These are phyloP conservation scores for Dioscorea alata DNA, from an alignment of 106 monocot genomes.

Conservation along the genomic window DNA sequence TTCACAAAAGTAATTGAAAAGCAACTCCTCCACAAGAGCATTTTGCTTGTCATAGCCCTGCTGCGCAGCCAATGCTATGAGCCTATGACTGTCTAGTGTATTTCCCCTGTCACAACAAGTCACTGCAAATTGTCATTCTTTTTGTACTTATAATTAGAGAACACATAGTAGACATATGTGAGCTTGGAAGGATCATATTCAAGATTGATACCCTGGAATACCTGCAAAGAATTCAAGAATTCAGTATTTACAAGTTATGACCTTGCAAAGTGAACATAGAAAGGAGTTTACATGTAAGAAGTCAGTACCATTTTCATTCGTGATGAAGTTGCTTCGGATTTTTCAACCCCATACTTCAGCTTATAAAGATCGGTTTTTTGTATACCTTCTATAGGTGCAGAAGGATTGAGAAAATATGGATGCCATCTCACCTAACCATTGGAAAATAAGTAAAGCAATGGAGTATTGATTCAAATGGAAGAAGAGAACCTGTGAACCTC, in stretches of 20 bases:
- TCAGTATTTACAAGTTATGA: not conserved
- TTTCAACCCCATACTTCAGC: conserved; percentile 60
- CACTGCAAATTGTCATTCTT: not conserved
- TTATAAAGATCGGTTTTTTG: conserved; percentile 55
- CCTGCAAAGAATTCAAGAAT: conserved; percentile 29
- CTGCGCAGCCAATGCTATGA: conserved; percentile 64
- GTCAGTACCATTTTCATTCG: conserved; percentile 61
- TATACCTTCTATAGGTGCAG: conserved; percentile 82
- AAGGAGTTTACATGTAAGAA: not conserved
- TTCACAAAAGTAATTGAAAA: conserved; percentile 55
- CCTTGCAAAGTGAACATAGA: not conserved
- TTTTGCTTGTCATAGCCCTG: conserved; percentile 86
- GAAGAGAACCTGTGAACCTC: conserved; percentile 38
- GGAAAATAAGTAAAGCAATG: not conserved
- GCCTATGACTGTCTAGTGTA: conserved; percentile 86
- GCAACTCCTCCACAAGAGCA: conserved; percentile 75
- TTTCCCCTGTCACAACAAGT: conserved; percentile 48
- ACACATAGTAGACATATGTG: conserved; percentile 43
- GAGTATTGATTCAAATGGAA: not conserved
- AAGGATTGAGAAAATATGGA: conserved; percentile 71
- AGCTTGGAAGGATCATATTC: conserved; percentile 65
- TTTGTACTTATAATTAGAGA: not conserved
- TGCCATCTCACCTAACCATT: conserved; percentile 76
- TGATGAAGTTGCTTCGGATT: conserved; percentile 36
- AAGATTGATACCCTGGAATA: conserved; percentile 61